A percentile compares a stretch with the other conserved stretches of the same genome.
Evolutionary conservation across 805 yeast genomes (phyloP).

Genomic region (Tetrapisispora nanseiensis): DNA sequence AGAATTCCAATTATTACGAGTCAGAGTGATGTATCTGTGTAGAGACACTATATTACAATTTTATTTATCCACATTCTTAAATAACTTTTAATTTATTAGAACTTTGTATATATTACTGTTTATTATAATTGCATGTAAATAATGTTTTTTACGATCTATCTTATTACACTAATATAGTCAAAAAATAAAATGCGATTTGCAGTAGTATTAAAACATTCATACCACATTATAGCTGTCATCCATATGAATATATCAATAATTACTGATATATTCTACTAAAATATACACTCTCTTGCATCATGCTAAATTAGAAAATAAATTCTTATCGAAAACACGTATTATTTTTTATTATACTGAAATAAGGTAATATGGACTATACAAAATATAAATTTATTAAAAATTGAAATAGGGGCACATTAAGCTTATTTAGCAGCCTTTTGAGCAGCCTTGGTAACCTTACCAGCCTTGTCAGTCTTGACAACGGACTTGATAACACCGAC

Average conservation of each 20-base stretch:
- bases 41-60: too few relatives aligned
- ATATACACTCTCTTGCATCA: background rate
- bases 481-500: slow-evolving; percentile 98
- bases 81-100: too few relatives aligned
- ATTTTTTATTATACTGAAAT: slow-evolving; percentile 19
- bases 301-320: background rate
- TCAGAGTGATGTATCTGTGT: too few relatives aligned
- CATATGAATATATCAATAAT: too few relatives aligned
- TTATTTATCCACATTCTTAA: too few relatives aligned
- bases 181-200: background rate
- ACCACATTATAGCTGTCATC: too few relatives aligned
- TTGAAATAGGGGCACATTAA: slow-evolving; percentile 39
- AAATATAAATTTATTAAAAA: background rate
- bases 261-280: background rate
- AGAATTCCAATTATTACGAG: too few relatives aligned
- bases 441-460: slow-evolving; percentile 97
- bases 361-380: slow-evolving; percentile 2
- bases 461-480: slow-evolving; percentile 75
- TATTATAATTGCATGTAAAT: background rate
- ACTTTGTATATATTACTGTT: background rate
- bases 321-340: slow-evolving; percentile 1
- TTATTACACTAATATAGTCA: background rate
- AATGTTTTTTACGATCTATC: background rate
- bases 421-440: slow-evolving; percentile 33
- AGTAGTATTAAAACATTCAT: too few relatives aligned